Evolutionary conservation across 768 basidiomycete genomes (phyloP), one percentile per base, ranked within the genome.

Genomic region (Rhizopogon roseolus): DNA sequence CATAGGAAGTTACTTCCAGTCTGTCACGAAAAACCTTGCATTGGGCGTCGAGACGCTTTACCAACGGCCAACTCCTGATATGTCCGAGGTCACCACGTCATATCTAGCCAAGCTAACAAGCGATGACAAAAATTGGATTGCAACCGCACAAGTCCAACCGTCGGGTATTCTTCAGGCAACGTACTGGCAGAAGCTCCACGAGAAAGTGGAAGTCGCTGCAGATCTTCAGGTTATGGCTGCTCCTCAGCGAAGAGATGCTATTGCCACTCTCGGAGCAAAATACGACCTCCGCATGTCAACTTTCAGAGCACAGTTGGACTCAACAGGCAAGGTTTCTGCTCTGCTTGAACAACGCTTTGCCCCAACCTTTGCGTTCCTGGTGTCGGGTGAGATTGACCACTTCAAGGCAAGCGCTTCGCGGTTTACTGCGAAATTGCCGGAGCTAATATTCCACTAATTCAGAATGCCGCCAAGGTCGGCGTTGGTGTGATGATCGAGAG

Each of bases 401-500:
- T 88, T 93, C 78, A 98, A 95, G 86, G 94, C 92, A 62, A 57
- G 73, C 54, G 22, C 53, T 6, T 60, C 42, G 5, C 4, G 40
- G 5, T 50, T 53, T 46, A 14, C 50, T 16, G 8, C 56, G 32
- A 14, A 34, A 11, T 34, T 13, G 11, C 25, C 56, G 54, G 13
- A 54, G 28, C 50, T 25, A 49, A 52, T 28, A 17, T 29, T 41
- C 5, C 42, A 28, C 4, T 56, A 46, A 50, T 37, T 13, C 60
- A 98, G 93, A 94, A 93, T 71, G 77, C 92, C 40, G 90, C 93
- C 28, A 96, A 94, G 73, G 86, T 97, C 55, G 96, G 96, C 57
- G 87, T 98, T 8, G 95, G 95, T 75, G 92, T 98, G 71, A 96
- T 94, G 92, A 92, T 98, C 57, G 95, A 98, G 80, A 88, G 86